Base-by-base conservation (phyloP, 2,329 filamentous ascomycete genomes). In the Chaetomiaceae sp. region DNA sequence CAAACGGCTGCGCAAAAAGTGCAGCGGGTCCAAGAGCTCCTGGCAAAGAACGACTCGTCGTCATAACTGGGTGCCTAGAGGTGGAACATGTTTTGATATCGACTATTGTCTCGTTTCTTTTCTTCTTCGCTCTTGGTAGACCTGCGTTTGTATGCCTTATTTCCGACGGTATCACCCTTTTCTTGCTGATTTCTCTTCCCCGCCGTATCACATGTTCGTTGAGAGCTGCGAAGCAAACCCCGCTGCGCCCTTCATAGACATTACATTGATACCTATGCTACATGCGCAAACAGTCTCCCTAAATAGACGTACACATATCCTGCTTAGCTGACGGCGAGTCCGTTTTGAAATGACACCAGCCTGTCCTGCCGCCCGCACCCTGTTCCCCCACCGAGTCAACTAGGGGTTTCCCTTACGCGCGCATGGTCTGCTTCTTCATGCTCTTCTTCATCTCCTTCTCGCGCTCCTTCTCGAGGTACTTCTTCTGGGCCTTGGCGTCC, bases 1-100 rank as follows among this genome's bases (percentile, higher is more conserved):
- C 88, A 95, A 68, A 80, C 79, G 2, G 84, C 86, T 29, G 76
- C 82, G 60, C 86, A 94, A 55, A 95, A 95, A 70, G 86, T 95
- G 15, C 74, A 74, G 66, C 67, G 75, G 40, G 74, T 80, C 4
- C 64, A 78, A 60, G 69, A 71, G 11, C 58, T 80, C n/a, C 58
- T 80, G 50, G 66, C 65, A 1, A 57, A 59, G 45, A 55, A 49
- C 38, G 38, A 48, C 24, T 22, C 53, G 39, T 47, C 38, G 30
- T 26, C 14, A 3, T 38, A 17, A 15, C 9, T 32, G 20, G 14
- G 8, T 6, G 14, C 9, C 11, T 22, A 6, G 24, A 29, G n/a
- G 27, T 29, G 14, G 4, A 4, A 29, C 10, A 14, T 4, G 27
- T 11, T 29, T 29, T 9, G 14, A 29, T 9, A 14, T 4, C 10